These are phyloP conservation scores for Silene vulgaris DNA, from an alignment of 179 eudicot species.

Conservation along the genomic window DNA sequence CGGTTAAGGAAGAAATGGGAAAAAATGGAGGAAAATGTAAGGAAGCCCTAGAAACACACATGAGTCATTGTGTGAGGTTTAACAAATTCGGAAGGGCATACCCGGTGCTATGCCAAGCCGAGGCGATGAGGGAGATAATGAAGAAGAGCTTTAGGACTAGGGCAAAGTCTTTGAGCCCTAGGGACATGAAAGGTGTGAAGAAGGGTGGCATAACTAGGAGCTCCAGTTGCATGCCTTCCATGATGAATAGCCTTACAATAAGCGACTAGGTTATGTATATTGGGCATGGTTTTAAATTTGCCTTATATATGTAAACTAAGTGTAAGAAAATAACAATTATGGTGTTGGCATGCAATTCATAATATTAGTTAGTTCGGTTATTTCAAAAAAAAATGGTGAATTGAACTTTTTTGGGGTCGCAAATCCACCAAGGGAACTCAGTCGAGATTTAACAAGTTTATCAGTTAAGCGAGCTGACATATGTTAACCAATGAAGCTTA, in stretches of 20 bases:
- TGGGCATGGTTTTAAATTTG: not conserved
- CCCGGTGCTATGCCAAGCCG: constrained; percentile 76
- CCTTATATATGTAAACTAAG: not conserved
- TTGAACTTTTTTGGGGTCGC: too few relatives aligned
- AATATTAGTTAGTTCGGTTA: too few relatives aligned
- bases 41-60: constrained; percentile 60
- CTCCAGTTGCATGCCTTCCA: constrained; percentile 73
- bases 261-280: constrained; percentile 17
- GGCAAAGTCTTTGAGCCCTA: constrained; percentile 60
- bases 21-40: constrained; percentile 61
- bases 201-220: constrained; percentile 62
- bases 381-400: too few relatives aligned
- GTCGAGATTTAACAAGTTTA: too few relatives aligned
- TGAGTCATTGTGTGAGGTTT: constrained; percentile 71
- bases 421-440: too few relatives aligned
- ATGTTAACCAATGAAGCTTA: too few relatives aligned
- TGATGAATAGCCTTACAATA: constrained; percentile 33
- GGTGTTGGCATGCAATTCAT: too few relatives aligned
- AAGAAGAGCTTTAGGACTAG: constrained; percentile 51
- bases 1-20: constrained; percentile 74
- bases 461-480: too few relatives aligned
- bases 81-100: constrained; percentile 72
- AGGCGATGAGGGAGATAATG: constrained; percentile 77
- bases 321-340: not conserved
- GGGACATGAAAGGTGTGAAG: constrained; percentile 37